Evolutionary conservation across 75 land plant genomes (phyloP), one percentile per base, ranked within the genome.

Genomic region (Pinus albicaulis): DNA sequence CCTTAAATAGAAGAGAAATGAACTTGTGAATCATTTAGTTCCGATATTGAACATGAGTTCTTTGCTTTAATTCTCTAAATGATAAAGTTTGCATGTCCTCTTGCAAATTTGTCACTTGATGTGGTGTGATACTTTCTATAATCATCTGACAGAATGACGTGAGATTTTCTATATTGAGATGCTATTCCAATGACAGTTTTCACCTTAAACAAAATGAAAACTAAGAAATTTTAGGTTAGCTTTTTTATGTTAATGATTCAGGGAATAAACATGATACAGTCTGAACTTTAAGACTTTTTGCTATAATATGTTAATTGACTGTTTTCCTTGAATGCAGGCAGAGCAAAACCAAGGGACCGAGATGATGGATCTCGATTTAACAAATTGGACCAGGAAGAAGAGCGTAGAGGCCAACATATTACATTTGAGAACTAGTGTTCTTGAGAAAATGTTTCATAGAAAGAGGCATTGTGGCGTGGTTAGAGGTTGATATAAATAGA

Each of bases 351-450:
- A 17, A 34, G 31, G 38, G 68, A 64, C 68, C 68, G 34, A 16
- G 68, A 28, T 64, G 68, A 64, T 64, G 68, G 41, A 64, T 28
- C 68, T 31, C 68, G 34, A 64, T 64, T 36, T 64, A 64, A 28
- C 41, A 17, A 15, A 34, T 19, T 34, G 34, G 68, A 64, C 19
- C 53, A 48, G 13, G 68, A 64, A 64, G 68, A 31, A 22, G 22
- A 59, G 60, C 1, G 36, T 34, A 31, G 34, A 31, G 68, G 7
- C n/a, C 68, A 31, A 17, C 34, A 31, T 34, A 19, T 31, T 31
- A 64, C n/a, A 17, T 64, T 31, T 64, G 68, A 64, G 34, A 34
- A 64, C 38, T 17, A 31, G 7, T 20, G 19, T 64, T 12, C n/a
- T 64, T 64, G 68, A 64, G 68, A 31, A 3, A 13, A 64, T 64